Base-by-base conservation (phyloP, 768 basidiomycete genomes). In the Tubosaeta sp. region DNA sequence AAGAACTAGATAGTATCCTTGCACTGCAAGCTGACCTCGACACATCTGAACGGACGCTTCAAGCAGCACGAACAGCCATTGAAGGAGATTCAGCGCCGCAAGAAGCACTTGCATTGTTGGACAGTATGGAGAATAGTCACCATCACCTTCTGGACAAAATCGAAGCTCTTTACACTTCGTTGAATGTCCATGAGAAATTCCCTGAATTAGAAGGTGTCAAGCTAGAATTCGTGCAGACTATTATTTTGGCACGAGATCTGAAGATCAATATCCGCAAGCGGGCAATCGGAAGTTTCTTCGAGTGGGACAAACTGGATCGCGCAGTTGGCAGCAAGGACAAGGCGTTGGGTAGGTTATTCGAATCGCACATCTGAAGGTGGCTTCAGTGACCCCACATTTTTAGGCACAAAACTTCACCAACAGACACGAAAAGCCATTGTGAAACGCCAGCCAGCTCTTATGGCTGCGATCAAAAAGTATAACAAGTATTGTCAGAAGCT, bases 401-500 rank as follows among this genome's bases (percentile, higher is more conserved):
- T 10, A 17, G 51, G 46, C 53, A 42, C 14, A 3, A 56, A 54
- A 26, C 48, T 54, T 2, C 55, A 57, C 5, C 48, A 57, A 14
- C 41, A 26, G 5, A 53, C 48, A 2, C 2, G 27, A 0, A 49
- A 49, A 11, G 48, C 44, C 0, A 51, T 51, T 4, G 14, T 35
- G 4, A 51, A 51, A 12, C 4, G 44, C 4, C 50, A 51, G 12
- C 51, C 54, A 6, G 31, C 51, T 0, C 16, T 55, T 3, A 55
- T 55, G 46, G 29, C 25, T 4, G 38, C 50, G 9, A 55, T 55
- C 2, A 25, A 32, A 0, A 72, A 69, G 38, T 72, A 59, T 49
- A 73, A 72, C 34, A 38, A 10, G 0, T 65, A 67, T 33, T 71
- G 69, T 45, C 52, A 50, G 4, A 51, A 43, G 0, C 58, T 73